phyloP scores from a whole-genome alignment of 495 filamentous ascomycete genomes.

The Aspergillus bridgeri region DNA sequence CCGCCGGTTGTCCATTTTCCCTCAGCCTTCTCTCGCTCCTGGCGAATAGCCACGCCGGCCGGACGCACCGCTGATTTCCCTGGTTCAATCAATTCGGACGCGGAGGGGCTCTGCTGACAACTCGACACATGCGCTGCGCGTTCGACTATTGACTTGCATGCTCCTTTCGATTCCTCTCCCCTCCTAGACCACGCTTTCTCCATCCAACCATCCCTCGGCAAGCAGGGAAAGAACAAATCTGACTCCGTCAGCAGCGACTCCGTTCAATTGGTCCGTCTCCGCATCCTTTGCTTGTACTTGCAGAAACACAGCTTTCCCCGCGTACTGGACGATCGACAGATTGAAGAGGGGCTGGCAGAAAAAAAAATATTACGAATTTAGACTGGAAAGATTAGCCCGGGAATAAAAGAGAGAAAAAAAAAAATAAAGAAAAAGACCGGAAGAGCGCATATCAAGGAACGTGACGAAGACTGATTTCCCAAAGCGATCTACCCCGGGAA shows the following conservation, averaged over 20 bases:
- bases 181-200: constrained; percentile 16
- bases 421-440: constrained; percentile 6
- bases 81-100: constrained; percentile 6
- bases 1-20: constrained; percentile 15
- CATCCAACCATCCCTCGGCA: constrained; percentile 11
- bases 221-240: constrained; percentile 14
- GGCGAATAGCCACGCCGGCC: constrained; percentile 23
- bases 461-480: constrained; percentile 15
- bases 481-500: constrained; percentile 8
- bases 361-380: constrained; percentile 21
- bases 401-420: constrained; percentile 6
- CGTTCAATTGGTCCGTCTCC: constrained; percentile 36
- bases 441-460: constrained; percentile 13
- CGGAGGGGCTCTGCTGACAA: constrained; percentile 28
- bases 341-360: constrained; percentile 26
- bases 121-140: constrained; percentile 24
- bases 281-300: constrained; percentile 27
- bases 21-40: constrained; percentile 22
- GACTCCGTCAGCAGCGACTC: constrained; percentile 2
- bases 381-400: constrained; percentile 5
- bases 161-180: constrained; percentile 9
- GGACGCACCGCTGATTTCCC: constrained; percentile 15
- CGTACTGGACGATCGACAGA: constrained; percentile 37
- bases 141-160: constrained; percentile 23
- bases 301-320: constrained; percentile 41